Base-by-base conservation (phyloP, 2,329 filamentous ascomycete genomes). In the Pyrenophora graminea region DNA sequence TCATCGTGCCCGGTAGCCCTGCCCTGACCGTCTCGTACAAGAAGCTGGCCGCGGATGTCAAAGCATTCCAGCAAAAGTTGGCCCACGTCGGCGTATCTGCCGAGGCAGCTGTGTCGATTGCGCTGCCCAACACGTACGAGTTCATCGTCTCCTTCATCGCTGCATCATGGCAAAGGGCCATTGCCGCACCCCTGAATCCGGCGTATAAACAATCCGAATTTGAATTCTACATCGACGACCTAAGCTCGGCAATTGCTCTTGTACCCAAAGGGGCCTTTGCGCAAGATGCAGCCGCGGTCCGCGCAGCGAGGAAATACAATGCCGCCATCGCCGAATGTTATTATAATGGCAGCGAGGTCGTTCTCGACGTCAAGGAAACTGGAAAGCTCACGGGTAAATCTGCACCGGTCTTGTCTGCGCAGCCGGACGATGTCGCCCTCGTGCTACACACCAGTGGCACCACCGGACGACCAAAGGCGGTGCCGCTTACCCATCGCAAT, bases 181-280 rank as follows among this genome's bases (percentile, higher is more conserved):
- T 94, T 62, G 90, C 90, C 6, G 91, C 91, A 3, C 91, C 90
- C n/a, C 78, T 96, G 59, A 95, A 96, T 73, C 85, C 90, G 34
- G 87, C 86, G 38, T 95, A 95, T 79, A 95, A 92, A 77, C 89
- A 94, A 74, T 86, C 86, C 50, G 90, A 95, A 73, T 94, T 93
- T 71, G 90, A 94, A 72, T 95, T 95, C 75, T 95, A 94, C 74
- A 93, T 96, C 66, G 87, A 91, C 59, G 90, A 96, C 70, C 80
- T 95, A 63, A 89, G 86, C 69, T 93, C 90, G 4, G 87, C 87
- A 30, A 78, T 95, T 52, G 83, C 91, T 27, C 79, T 95, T 31
- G 87, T 95, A 8, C 90, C 90, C 10, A 80, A 80, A 61, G 90
- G 89, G 13, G 84, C 86, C 12, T 89, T 85, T 64, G 78, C 79